A percentile compares a stretch with the other conserved stretches of the same genome.
Conservation (phyloP, 2,329 filamentous ascomycete species). For the Sporothrix brunneoviolacea region DNA sequence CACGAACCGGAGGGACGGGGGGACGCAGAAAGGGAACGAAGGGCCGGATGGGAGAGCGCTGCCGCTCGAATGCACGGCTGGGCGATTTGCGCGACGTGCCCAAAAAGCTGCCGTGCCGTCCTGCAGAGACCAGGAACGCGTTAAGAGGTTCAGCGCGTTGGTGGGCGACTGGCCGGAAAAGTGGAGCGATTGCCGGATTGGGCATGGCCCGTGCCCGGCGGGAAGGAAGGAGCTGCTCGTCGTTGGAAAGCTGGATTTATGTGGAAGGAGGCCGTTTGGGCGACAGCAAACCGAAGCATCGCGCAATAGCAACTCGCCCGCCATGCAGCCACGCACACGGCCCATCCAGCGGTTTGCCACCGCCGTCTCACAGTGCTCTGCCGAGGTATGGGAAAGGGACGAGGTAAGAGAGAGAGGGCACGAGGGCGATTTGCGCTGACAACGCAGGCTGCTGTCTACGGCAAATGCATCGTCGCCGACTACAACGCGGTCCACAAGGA, state of each 20-base stretch:
- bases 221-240: neutral
- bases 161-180: neutral
- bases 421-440: neutral
- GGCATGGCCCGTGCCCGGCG: slow-evolving; percentile 4
- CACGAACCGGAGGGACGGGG: no score
- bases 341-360: slow-evolving; percentile 50
- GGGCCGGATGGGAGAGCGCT: neutral
- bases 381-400: slow-evolving; percentile 35
- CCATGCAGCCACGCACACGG: slow-evolving; percentile 33
- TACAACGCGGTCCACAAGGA: slow-evolving; percentile 88
- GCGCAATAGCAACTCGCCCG: no score
- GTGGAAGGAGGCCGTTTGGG: neutral
- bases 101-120: neutral
- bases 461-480: slow-evolving; percentile 83
- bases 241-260: slow-evolving; percentile 1
- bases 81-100: slow-evolving; percentile 10
- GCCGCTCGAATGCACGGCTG: neutral
- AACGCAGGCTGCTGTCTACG: slow-evolving; percentile 70
- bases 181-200: slow-evolving; percentile 1
- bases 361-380: slow-evolving; percentile 49
- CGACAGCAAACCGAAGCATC: neutral
- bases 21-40: neutral
- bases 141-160: slow-evolving; percentile 18
- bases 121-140: slow-evolving; percentile 16
- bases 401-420: neutral